A percentile compares a stretch with the other conserved stretches of the same genome.
Conservation (phyloP, 1,284 basidiomycete species). For the Rhodotorula sp. region DNA sequence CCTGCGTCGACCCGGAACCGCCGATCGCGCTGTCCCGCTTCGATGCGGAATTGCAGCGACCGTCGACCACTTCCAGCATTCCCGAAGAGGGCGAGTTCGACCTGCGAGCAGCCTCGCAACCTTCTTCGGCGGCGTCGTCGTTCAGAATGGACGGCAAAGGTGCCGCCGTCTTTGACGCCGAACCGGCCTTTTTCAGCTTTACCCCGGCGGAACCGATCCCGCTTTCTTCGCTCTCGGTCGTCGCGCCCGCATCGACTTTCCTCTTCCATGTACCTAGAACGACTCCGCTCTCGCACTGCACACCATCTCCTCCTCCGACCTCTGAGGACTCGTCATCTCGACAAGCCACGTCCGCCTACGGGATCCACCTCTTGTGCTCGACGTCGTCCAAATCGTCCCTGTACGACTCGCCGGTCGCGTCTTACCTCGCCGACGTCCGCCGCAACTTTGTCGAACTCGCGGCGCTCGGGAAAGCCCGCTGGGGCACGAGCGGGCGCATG, state of each 20-base stretch:
- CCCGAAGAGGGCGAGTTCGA: conserved; percentile 25
- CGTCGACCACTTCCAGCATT: conserved; percentile 5
- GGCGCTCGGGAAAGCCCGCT: conserved; percentile 32
- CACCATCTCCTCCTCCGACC: conserved; percentile 4
- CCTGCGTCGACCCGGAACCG: conserved; percentile 22
- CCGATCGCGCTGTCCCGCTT: conserved; percentile 9
- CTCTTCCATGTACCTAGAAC: conserved; percentile 32
- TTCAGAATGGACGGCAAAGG: background rate
- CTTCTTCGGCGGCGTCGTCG: background rate
- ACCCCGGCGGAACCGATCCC: conserved; percentile 35
- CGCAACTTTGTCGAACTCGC: conserved; percentile 40
- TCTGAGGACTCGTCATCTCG: background rate
- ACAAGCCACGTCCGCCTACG: conserved; percentile 23
- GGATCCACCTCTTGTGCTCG: conserved; percentile 37
- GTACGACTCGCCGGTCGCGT: conserved; percentile 26
- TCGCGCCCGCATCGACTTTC: conserved; percentile 31
- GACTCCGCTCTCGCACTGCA: conserved; percentile 22
- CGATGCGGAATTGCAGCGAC: background rate
- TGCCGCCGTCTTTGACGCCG: conserved; percentile 21
- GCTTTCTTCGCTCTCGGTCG: conserved; percentile 9
- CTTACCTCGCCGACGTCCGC: conserved; percentile 34
- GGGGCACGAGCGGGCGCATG: conserved; percentile 32
- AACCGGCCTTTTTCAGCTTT: conserved; percentile 23
- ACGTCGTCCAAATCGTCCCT: conserved; percentile 31
- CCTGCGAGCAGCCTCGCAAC: background rate